Evolutionary conservation across 495 filamentous ascomycete species (phyloP).

Genomic region (Neurospora sp.): DNA sequence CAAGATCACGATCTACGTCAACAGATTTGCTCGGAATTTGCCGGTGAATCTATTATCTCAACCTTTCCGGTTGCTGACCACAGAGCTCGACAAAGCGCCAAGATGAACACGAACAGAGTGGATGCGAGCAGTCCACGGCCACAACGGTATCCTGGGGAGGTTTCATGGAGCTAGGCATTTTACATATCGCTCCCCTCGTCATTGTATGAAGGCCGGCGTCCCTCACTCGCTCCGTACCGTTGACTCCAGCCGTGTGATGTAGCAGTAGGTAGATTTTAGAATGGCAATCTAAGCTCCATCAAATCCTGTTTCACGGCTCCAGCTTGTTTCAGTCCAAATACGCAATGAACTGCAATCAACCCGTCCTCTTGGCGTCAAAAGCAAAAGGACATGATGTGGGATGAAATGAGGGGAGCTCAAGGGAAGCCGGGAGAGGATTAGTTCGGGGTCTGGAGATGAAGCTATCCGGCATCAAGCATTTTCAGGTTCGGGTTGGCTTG

Average conservation of each 20-base stretch:
- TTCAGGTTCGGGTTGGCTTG: not conserved
- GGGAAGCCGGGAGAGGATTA: not conserved
- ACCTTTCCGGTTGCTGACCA: not conserved
- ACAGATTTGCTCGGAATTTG: not conserved
- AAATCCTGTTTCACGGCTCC: conserved; percentile 4
- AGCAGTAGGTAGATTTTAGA: not conserved
- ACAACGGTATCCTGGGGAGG: not conserved
- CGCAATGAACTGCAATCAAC: not conserved
- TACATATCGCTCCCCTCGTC: not conserved
- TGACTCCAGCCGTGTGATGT: not conserved
- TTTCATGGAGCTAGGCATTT: not conserved
- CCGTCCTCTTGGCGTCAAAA: not conserved
- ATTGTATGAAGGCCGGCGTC: not conserved
- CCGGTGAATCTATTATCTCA: not conserved
- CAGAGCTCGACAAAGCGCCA: not conserved
- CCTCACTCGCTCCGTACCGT: not conserved
- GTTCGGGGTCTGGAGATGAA: not conserved
- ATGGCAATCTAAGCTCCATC: not conserved
- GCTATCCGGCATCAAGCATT: not conserved
- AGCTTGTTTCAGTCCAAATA: conserved; percentile 2
- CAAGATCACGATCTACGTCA: not conserved
- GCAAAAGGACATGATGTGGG: not conserved
- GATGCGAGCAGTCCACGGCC: not conserved
- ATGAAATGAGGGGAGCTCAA: not conserved
- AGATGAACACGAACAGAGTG: not conserved